Percentiles rank a stretch among this genome's conserved stretches.
phyloP scores from a whole-genome alignment of 768 basidiomycete genomes.

The Symmetrospora coprosmae region DNA sequence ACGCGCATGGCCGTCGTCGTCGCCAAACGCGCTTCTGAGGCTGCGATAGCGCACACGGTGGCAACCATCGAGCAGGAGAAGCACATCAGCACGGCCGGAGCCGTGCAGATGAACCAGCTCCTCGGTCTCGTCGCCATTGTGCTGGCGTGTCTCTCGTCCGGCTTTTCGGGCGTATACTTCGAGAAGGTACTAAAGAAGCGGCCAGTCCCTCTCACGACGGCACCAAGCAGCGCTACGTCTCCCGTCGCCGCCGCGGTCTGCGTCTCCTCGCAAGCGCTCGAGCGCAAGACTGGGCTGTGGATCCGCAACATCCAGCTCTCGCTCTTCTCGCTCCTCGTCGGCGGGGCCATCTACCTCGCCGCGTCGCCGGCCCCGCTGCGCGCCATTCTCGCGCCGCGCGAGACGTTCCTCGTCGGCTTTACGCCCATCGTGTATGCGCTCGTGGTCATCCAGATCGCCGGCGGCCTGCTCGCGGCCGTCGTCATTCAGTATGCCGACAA shows the following conservation, averaged over 20 bases:
- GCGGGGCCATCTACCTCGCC: conserved; percentile 35
- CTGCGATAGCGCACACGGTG: no score
- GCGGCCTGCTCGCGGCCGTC: conserved; percentile 50
- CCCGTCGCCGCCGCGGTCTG: not conserved
- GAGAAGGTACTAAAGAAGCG: conserved; percentile 71
- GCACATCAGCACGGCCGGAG: not conserved
- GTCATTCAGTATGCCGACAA: conserved; percentile 46
- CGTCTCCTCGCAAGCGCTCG: no score
- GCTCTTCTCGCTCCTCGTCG: conserved; percentile 58
- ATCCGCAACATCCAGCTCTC: conserved; percentile 91
- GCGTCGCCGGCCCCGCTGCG: no score
- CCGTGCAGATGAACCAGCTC: conserved; percentile 52
- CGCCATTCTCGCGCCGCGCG: no score
- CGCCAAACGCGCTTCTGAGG: not conserved
- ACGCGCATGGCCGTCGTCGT: not conserved
- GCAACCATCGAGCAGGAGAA: not conserved
- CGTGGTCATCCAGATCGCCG: conserved; percentile 67
- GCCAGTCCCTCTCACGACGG: not conserved
- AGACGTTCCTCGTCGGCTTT: conserved; percentile 55
- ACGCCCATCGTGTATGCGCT: conserved; percentile 80
- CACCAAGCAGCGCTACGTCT: not conserved
- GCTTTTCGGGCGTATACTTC: conserved; percentile 88
- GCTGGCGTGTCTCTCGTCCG: conserved; percentile 82
- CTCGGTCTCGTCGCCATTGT: conserved; percentile 78
- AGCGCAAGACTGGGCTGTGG: conserved; percentile 76